A percentile compares a stretch with the other conserved stretches of the same genome.
Evolutionary conservation across 1,284 basidiomycete genomes (phyloP).

Genomic region (Marasmius sp.): DNA sequence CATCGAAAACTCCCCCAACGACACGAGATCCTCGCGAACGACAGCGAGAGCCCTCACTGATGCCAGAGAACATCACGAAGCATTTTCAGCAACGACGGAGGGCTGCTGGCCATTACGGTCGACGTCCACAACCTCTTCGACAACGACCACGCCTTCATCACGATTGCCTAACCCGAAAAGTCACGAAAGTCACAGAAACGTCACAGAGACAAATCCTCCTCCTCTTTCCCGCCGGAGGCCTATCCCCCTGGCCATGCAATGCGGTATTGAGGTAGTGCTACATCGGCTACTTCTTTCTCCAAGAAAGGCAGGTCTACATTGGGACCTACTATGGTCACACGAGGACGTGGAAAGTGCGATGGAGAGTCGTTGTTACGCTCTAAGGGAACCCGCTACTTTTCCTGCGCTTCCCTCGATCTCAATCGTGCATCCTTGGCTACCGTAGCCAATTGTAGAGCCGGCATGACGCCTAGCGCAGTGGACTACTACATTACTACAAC

Average conservation of each 20-base stretch:
- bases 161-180: background rate
- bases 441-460: too few relatives aligned
- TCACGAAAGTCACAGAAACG: background rate
- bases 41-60: too few relatives aligned
- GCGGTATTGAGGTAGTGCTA: background rate
- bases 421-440: conserved; percentile 8
- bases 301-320: background rate
- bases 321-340: background rate
- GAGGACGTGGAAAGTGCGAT: background rate
- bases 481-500: too few relatives aligned
- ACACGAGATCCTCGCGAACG: too few relatives aligned
- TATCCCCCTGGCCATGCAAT: background rate
- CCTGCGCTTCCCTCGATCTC: conserved; percentile 12
- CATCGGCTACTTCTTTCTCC: background rate
- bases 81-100: too few relatives aligned
- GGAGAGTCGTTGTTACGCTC: background rate
- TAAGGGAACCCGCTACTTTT: conserved; percentile 4
- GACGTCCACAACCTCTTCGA: too few relatives aligned
- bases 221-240: background rate
- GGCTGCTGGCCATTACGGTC: too few relatives aligned
- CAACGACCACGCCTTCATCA: background rate
- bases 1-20: too few relatives aligned
- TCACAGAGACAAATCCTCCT: background rate
- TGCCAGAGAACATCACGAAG: too few relatives aligned
- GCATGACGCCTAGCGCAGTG: too few relatives aligned